A percentile compares a stretch with the other conserved stretches of the same genome.
Conservation (phyloP, 2,329 filamentous ascomycete species). For the Xylariaceae sp. region DNA sequence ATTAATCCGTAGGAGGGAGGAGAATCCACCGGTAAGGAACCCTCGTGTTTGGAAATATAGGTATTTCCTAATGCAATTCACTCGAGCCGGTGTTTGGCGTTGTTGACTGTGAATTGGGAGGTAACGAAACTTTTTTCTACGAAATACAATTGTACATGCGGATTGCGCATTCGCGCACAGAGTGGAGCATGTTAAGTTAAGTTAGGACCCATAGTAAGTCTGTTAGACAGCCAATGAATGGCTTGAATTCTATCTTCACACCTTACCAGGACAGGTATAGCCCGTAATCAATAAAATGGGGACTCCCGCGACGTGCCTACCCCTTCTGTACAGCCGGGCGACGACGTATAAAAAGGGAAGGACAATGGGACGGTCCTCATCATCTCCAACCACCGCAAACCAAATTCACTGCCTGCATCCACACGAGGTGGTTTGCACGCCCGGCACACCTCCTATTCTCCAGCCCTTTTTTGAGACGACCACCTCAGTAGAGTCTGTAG, state of each 20-base stretch:
- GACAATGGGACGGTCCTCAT: no score
- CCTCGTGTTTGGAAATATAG: not conserved
- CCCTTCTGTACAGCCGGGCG: not conserved
- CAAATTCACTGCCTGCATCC: no score
- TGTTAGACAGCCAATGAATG: not conserved
- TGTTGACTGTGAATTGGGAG: not conserved
- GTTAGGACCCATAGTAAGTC: not conserved
- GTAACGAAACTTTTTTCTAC: not conserved
- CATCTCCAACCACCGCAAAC: no score
- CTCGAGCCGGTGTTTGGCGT: not conserved
- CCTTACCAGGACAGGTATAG: not conserved
- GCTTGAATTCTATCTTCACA: not conserved
- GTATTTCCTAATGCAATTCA: not conserved
- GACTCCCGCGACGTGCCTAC: not conserved
- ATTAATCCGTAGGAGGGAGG: not conserved
- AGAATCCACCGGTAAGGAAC: not conserved
- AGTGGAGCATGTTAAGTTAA: not conserved
- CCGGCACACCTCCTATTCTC: not conserved
- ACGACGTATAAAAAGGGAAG: no score
- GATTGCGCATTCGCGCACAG: not conserved
- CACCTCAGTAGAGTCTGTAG: not conserved
- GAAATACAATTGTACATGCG: not conserved
- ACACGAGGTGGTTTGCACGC: no score
- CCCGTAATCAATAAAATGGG: not conserved
- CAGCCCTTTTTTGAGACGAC: not conserved